These are phyloP conservation scores for Laburnicola sp. DNA, from an alignment of 2,329 filamentous ascomycete genomes.

Conservation along the genomic window DNA sequence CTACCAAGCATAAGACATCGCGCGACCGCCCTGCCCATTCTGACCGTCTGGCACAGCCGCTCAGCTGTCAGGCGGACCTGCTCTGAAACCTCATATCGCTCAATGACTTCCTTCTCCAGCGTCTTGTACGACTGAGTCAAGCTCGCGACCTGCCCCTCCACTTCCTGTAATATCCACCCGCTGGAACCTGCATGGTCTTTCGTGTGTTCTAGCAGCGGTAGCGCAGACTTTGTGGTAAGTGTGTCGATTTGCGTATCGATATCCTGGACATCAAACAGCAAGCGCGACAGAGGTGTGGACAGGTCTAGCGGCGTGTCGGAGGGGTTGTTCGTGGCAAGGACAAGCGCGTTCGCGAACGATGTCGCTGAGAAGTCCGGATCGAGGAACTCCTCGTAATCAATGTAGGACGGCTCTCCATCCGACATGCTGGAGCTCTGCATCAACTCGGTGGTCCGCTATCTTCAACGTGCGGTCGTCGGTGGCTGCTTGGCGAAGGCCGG, in stretches of 20 bases:
- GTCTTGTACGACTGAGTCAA: conserved; percentile 84
- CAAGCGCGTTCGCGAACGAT: conserved; percentile 83
- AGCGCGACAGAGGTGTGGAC: conserved; percentile 87
- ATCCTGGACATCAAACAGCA: conserved; percentile 95
- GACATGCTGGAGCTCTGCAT: conserved; percentile 29
- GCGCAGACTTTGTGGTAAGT: conserved; percentile 80
- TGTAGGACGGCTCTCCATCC: conserved; percentile 72
- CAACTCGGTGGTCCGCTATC: background rate
- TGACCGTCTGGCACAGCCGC: conserved; percentile 77
- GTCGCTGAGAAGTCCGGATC: conserved; percentile 78
- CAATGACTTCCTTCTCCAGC: conserved; percentile 81
- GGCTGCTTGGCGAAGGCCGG: conserved; percentile 6
- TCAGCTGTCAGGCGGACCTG: conserved; percentile 77
- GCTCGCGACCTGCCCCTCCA: conserved; percentile 77
- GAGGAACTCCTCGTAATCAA: conserved; percentile 93
- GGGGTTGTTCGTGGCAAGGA: conserved; percentile 88
- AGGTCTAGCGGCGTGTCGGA: conserved; percentile 89
- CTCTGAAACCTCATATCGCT: conserved; percentile 83
- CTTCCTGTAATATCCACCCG: conserved; percentile 69
- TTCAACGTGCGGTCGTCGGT: conserved; percentile 3
- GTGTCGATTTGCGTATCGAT: conserved; percentile 94
- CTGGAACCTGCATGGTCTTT: conserved; percentile 73
- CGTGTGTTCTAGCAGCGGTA: conserved; percentile 79
- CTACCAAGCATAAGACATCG: conserved; percentile 79
- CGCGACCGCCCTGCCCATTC: conserved; percentile 73